phyloP scores from a whole-genome alignment of 2,329 filamentous ascomycete genomes.

The Elsinoe australis region DNA sequence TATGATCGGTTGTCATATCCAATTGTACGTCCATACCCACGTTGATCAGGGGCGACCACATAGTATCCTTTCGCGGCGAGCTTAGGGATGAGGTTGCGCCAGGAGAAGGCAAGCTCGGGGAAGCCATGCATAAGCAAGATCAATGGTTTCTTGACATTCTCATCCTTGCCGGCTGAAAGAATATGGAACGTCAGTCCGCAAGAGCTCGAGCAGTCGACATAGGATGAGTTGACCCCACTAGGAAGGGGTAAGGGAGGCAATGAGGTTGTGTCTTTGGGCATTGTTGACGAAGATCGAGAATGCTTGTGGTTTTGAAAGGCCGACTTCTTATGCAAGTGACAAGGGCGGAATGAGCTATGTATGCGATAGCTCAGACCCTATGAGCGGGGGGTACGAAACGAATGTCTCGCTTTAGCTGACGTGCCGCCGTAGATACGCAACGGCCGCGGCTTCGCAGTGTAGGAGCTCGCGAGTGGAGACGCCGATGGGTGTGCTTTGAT shows the following conservation, averaged over 20 bases:
- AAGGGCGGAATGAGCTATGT: no score
- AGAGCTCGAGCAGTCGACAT: slow-evolving; percentile 46
- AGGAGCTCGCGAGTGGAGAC: no score
- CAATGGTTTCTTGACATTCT: slow-evolving; percentile 42
- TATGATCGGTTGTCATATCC: slow-evolving; percentile 50
- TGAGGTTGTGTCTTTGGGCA: background rate
- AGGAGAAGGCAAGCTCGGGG: slow-evolving; percentile 62
- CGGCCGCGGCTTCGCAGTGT: no score
- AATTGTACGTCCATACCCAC: slow-evolving; percentile 60
- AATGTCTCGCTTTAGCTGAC: no score
- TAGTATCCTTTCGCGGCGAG: slow-evolving; percentile 56
- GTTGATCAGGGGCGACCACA: slow-evolving; percentile 59
- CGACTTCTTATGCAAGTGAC: no score
- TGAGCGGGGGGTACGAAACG: no score
- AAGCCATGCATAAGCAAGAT: slow-evolving; percentile 59
- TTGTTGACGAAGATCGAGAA: no score
- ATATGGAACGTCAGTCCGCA: slow-evolving; percentile 56
- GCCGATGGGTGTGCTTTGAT: no score
- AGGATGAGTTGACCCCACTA: slow-evolving; percentile 47
- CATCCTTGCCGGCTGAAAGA: slow-evolving; percentile 46
- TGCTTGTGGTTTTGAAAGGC: no score
- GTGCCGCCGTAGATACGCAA: no score
- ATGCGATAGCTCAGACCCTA: no score
- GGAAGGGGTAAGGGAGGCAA: slow-evolving; percentile 47
- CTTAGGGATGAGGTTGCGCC: slow-evolving; percentile 54